Conservation (phyloP, 2,329 filamentous ascomycete species). For the Fusarium illudens region DNA sequence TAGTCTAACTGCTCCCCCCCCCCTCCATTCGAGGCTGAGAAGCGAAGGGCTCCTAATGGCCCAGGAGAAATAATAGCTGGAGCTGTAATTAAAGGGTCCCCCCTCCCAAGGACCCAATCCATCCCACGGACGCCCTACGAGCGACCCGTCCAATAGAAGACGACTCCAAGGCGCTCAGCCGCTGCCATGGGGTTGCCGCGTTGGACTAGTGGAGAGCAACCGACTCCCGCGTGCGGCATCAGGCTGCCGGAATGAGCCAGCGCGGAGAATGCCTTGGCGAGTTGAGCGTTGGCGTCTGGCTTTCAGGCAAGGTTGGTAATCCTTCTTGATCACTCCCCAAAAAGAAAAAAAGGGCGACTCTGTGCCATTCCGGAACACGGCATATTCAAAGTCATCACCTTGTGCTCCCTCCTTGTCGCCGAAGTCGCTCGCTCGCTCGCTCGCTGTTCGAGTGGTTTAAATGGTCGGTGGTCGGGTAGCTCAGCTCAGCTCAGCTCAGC, state of each 20-base stretch:
- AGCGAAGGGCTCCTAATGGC: slow-evolving; percentile 2
- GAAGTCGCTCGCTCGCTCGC: slow-evolving; percentile 14
- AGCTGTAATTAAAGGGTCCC: slow-evolving; percentile 37
- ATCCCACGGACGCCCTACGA: slow-evolving; percentile 23
- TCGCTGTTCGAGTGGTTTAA: not conserved
- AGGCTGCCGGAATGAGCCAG: slow-evolving; percentile 5
- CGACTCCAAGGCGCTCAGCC: not conserved
- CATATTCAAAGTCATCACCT: not conserved
- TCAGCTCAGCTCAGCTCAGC: not conserved
- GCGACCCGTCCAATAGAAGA: slow-evolving; percentile 20
- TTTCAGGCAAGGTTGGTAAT: not conserved
- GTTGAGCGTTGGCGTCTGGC: slow-evolving; percentile 3
- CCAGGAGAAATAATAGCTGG: slow-evolving; percentile 9
- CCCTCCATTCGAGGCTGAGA: slow-evolving; percentile 31
- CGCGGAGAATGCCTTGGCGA: slow-evolving; percentile 14
- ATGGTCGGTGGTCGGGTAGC: not conserved
- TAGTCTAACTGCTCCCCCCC: slow-evolving; percentile 4
- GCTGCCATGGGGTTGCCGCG: slow-evolving; percentile 13
- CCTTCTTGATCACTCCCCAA: not conserved
- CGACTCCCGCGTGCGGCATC: slow-evolving; percentile 24
- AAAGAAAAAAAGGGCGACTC: not conserved
- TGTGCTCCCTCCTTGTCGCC: slow-evolving; percentile 10
- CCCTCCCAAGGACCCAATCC: slow-evolving; percentile 2
- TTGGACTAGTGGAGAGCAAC: slow-evolving; percentile 13
- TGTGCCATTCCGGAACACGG: not conserved